These are phyloP conservation scores for Orbilia javanica DNA, from an alignment of 2,329 filamentous ascomycete genomes.

Conservation along the genomic window DNA sequence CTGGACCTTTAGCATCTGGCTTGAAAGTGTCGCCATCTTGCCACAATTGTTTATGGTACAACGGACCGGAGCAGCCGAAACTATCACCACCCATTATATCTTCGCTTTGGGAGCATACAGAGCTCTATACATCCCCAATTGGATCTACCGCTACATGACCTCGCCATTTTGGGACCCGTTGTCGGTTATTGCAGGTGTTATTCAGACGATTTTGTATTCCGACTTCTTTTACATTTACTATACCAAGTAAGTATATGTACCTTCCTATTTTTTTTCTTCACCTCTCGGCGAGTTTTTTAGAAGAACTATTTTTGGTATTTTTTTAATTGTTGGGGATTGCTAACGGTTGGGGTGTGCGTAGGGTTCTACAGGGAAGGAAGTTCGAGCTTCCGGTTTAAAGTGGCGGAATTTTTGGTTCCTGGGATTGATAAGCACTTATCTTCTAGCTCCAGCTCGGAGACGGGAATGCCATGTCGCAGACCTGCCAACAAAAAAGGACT, in stretches of 20 bases:
- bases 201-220: conserved; percentile 95
- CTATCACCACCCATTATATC: conserved; percentile 98
- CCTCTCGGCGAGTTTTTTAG: background rate
- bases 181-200: conserved; percentile 85
- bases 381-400: conserved; percentile 83
- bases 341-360: conserved; percentile 60
- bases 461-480: background rate
- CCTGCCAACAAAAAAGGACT: background rate
- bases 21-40: conserved; percentile 95
- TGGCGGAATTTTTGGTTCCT: background rate
- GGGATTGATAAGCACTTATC: background rate
- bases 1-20: conserved; percentile 98
- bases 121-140: conserved; percentile 97
- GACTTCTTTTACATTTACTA: conserved; percentile 99
- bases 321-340: background rate
- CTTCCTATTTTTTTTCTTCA: background rate
- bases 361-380: conserved; percentile 85
- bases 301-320: conserved; percentile 5
- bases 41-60: conserved; percentile 99
- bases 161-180: conserved; percentile 87
- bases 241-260: conserved; percentile 76
- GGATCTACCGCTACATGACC: conserved; percentile 89
- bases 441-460: background rate
- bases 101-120: conserved; percentile 93
- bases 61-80: conserved; percentile 96